Percentiles rank a stretch among this genome's conserved stretches.
phyloP scores from a whole-genome alignment of 2,329 filamentous ascomycete genomes.

The Alternaria ethzedia region DNA sequence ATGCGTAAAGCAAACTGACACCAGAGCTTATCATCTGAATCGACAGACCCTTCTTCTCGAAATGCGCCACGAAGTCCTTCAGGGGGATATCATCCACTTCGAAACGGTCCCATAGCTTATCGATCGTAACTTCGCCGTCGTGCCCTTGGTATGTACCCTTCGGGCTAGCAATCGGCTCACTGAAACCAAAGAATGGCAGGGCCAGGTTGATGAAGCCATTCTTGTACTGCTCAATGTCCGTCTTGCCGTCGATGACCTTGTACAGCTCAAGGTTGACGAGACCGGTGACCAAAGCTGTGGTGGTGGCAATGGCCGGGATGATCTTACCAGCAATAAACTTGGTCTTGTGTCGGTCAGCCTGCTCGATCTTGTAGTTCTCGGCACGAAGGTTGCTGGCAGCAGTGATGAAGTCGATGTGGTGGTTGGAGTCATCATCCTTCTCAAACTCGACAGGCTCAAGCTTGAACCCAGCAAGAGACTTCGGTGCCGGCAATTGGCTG shows the following conservation, averaged over 20 bases:
- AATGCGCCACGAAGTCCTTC: conserved; percentile 80
- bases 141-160: conserved; percentile 89
- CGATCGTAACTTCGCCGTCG: conserved; percentile 77
- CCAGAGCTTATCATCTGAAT: conserved; percentile 97
- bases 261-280: conserved; percentile 91
- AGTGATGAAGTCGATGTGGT: conserved; percentile 99
- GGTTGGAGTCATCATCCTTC: conserved; percentile 97
- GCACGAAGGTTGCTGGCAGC: conserved; percentile 95
- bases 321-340: conserved; percentile 99
- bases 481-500: conserved; percentile 76
- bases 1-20: conserved; percentile 91
- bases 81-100: conserved; percentile 87
- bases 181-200: conserved; percentile 97
- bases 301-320: conserved; percentile 97
- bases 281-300: conserved; percentile 92
- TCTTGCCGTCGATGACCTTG: conserved; percentile 96
- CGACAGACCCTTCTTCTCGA: conserved; percentile 77
- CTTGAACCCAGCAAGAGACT: conserved; percentile 84
- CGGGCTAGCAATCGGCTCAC: conserved; percentile 90
- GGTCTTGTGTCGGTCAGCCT: conserved; percentile 93
- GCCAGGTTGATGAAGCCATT: conserved; percentile 98
- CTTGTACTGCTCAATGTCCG: conserved; percentile 98
- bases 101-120: conserved; percentile 98
- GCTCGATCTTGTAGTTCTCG: conserved; percentile 96
- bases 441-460: conserved; percentile 94